Conservation (phyloP, 1,284 basidiomycete species). For the Ganoderma lucidum region DNA sequence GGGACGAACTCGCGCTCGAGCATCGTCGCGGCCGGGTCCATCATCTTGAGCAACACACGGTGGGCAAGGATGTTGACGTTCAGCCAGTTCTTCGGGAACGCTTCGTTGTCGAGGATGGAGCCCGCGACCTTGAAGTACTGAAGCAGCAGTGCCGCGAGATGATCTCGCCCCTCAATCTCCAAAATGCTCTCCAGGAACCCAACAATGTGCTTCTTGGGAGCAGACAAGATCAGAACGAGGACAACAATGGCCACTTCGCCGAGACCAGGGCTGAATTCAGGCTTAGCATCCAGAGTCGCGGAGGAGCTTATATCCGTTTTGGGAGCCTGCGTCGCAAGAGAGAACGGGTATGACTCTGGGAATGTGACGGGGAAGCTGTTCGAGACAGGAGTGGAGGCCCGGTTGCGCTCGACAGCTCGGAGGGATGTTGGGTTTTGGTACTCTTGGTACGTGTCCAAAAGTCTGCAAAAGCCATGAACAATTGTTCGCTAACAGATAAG, state of each 20-base stretch:
- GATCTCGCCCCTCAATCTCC: conserved; percentile 88
- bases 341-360: conserved; percentile 94
- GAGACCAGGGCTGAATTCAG: conserved; percentile 79
- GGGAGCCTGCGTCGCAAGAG: conserved; percentile 77
- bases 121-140: conserved; percentile 85
- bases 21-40: conserved; percentile 82
- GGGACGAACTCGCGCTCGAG: conserved; percentile 89
- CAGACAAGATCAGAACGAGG: conserved; percentile 82
- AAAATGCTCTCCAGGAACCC: conserved; percentile 83
- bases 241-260: conserved; percentile 91
- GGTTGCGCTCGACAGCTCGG: conserved; percentile 75
- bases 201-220: conserved; percentile 80
- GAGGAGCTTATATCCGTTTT: conserved; percentile 56
- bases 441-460: conserved; percentile 90
- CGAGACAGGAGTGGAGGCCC: conserved; percentile 67
- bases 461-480: conserved; percentile 49
- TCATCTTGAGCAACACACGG: conserved; percentile 88
- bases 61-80: conserved; percentile 93
- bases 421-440: conserved; percentile 74
- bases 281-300: conserved; percentile 53
- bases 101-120: conserved; percentile 88
- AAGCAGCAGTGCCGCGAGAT: conserved; percentile 75
- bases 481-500: neutral
- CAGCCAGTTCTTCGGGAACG: conserved; percentile 93
- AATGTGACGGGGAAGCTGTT: conserved; percentile 83